Evolutionary conservation across 148 eudicot species (phyloP), one percentile per base, ranked within the genome.

Genomic region (Simmondsia chinensis): DNA sequence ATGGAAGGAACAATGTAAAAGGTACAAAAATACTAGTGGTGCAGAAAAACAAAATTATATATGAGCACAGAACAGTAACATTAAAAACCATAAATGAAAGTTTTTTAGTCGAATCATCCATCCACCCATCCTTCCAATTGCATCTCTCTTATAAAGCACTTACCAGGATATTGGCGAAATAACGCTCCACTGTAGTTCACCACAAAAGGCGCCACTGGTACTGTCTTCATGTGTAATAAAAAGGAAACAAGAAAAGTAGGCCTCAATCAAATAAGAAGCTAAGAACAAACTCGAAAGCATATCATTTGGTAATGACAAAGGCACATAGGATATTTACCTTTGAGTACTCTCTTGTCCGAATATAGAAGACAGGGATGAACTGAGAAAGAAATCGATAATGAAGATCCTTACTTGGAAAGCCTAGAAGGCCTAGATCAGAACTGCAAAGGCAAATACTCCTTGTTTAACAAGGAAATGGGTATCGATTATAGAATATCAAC

Each of bases 81-180:
- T n/a, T n/a, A n/a, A n/a, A n/a, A n/a, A n/a, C n/a, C n/a, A n/a
- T n/a, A n/a, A n/a, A n/a, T n/a, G n/a, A n/a, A n/a, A n/a, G n/a
- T n/a, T n/a, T n/a, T n/a, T n/a, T n/a, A n/a, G n/a, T n/a, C n/a
- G n/a, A n/a, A n/a, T n/a, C n/a, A n/a, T n/a, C n/a, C n/a, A n/a
- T n/a, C n/a, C n/a, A n/a, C n/a, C n/a, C n/a, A n/a, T n/a, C n/a
- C n/a, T n/a, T n/a, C n/a, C n/a, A n/a, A n/a, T n/a, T n/a, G n/a
- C n/a, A n/a, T n/a, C n/a, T n/a, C n/a, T n/a, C n/a, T n/a, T n/a
- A n/a, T n/a, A n/a, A 16, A 17, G 49, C 17, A 25, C 71, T 70
- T 63, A 91, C 99, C 99, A 50, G 99, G 99, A 51, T 86, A 91
- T 66, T 91, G 94, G 20, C 99, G 99, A 60, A 91, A 91, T 34